Evolutionary conservation across 768 basidiomycete genomes (phyloP), one percentile per base, ranked within the genome.

Genomic region (Pisolithus marmoratus): DNA sequence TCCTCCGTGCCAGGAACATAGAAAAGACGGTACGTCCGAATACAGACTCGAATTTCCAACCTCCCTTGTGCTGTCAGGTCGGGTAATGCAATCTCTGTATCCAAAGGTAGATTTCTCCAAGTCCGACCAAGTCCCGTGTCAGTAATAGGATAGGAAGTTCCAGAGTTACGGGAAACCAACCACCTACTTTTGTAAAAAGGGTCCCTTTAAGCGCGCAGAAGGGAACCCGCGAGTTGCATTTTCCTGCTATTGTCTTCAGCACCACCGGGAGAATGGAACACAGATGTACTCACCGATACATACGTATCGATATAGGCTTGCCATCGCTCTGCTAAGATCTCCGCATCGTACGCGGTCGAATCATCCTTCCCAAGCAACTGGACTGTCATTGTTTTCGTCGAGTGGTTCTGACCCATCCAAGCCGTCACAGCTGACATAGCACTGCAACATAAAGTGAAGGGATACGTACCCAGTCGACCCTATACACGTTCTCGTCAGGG

Each of bases 21-120:
- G 73, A 94, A 93, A 14, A 92, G 68, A 31, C 85, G 77, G 65
- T 92, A 92, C 8, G 85, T 89, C 52, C 84, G 77, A 34, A 91
- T 77, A 67, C 94, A 95, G 51, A 96, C 80, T 55, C 86, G 86
- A 63, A 90, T 88, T 66, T 91, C 88, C 17, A 94, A 75, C 3
- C 78, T 78, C 29, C 85, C 84, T 36, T 64, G 74, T 1, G 81
- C 74, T 26, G 75, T 59, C 22, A 80, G 70, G 38, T 80, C 72
- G 0, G 77, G 78, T 9, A 67, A 68, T 4, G 62, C 58, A 11
- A 73, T 38, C 14, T 14, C 49, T 40, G 46, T 54, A 4, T 56
- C 38, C 6, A 52, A 46, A 31, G 49, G 55, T 20, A 62, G 49
- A 46, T 64, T 60, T 57, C 67, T 72, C 22, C 40, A 37, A 38